Evolutionary conservation across 2,329 filamentous ascomycete species (phyloP), one percentile per base, ranked within the genome.

Genomic region (Verticillium klebahnii): DNA sequence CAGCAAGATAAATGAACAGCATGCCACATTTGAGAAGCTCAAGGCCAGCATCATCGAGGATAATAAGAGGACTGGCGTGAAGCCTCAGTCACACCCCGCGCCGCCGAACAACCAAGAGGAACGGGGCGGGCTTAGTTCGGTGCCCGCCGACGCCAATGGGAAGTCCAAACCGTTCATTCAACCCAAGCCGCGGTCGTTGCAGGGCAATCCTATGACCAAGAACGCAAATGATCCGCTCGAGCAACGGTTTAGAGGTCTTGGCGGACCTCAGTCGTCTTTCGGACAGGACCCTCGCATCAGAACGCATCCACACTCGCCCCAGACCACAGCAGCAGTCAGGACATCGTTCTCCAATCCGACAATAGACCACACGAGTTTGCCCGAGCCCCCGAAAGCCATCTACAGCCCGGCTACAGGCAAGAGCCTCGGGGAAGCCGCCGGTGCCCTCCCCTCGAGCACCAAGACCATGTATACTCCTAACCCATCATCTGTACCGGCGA

Each of bases 321-420:
- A 65, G 73, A 11, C 74, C 77, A 14, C 69, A 65, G 45, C 78
- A 70, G 55, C 72, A 73, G 31, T 25, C 23, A 11, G 12, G 25
- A 8, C 54, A 9, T 52, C 45, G 2, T 56, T 34, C 3, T 32
- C 23, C 14, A 15, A 56, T 6, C 25, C 54, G 19, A 25, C 7
- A 11, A n/a, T 56, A 23, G 19, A 52, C 15, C 25, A 31, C 56
- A 84, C 78, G 31, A 71, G 82, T n/a, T 72, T 85, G 8, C 80
- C 84, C 12, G 80, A 79, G 17, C 77, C 92, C 69, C 90, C 90
- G 25, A 12, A 90, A 89, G 71, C 90, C 8, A 90, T 91, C 4
- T 93, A 93, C 70, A 92, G 87, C 68, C 90, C 90, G n/a, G 88
- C 88, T 1, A 82, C 89, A 37, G 91, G 90, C 32, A 89, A 87